Evolutionary conservation across 768 basidiomycete species (phyloP), one percentile per base, ranked within the genome.

Genomic region (Pulveroboletus sp.): DNA sequence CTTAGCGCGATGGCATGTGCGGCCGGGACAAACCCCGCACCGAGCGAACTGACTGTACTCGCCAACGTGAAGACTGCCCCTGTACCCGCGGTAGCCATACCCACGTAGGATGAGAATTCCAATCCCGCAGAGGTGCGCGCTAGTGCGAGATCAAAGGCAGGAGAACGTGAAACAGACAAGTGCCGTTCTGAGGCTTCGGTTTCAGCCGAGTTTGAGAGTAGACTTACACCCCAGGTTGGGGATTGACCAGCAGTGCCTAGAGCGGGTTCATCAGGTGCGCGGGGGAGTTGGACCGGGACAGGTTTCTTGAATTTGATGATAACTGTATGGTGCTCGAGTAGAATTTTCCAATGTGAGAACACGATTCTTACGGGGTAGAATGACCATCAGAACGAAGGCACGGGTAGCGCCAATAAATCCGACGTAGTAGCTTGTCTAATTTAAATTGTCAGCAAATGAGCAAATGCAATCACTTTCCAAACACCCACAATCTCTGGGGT

Each of bases 381-480:
- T 59, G 14, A 78, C 39, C 2, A 79, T 69, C 53, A 89, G 66
- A 58, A 77, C 76, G 2, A 78, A 4, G 0, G 85, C 84, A 4
- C 85, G 76, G 1, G 72, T 61, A 30, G 69, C 69, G 7, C 82
- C 81, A 9, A 81, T 60, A 10, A 77, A 57, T 49, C 80, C 84
- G 10, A 88, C 58, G 71, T 76, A 89, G 59, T 89, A 89, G n/a
- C 86, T 86, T n/a, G 83, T 63, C 87, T 89, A 48, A 26, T 40
- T 27, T 11, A 38, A 5, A 9, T 38, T 15, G 48, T 47, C 45
- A 51, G 41, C 26, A 21, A 30, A 41, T 0, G 17, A 36, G n/a
- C 36, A 26, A 39, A 51, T n/a, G 18, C 15, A 21, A 18, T 35
- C 31, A 17, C 17, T 8, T 48, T 21, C 10, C n/a, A 28, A 39